Conservation (phyloP, 768 basidiomycete genomes). For the Collybiopsis luxurians region DNA sequence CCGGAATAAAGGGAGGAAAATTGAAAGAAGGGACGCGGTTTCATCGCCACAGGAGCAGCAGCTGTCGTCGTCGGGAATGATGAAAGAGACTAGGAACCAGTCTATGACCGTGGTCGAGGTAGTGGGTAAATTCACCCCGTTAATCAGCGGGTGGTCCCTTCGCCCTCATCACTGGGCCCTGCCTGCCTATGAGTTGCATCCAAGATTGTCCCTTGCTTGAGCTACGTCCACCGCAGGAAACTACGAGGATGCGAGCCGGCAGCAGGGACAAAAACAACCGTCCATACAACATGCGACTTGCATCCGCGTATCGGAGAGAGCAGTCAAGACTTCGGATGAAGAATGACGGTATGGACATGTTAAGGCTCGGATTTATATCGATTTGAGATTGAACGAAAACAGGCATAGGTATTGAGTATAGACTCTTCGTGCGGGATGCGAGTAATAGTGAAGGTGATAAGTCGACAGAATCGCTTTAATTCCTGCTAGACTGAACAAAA, state of each 20-base stretch:
- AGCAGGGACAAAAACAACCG: conserved; percentile 33
- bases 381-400: conserved; percentile 19
- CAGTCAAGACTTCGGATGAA: conserved; percentile 77
- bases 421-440: conserved; percentile 67
- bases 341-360: conserved; percentile 38
- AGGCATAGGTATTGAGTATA: conserved; percentile 52
- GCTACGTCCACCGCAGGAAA: conserved; percentile 30
- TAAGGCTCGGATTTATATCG: conserved; percentile 40
- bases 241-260: no score
- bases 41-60: neutral
- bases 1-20: neutral
- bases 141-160: no score
- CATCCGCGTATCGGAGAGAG: conserved; percentile 65
- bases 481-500: conserved; percentile 44
- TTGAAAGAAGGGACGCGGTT: neutral
- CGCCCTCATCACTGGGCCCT: no score
- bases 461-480: conserved; percentile 55
- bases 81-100: no score
- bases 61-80: neutral
- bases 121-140: no score
- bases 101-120: no score
- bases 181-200: no score
- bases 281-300: conserved; percentile 73
- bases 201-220: no score
- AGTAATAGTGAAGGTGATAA: conserved; percentile 64